phyloP scores from a whole-genome alignment of 129 eudicot genomes.

The Flaveria ramosissima region DNA sequence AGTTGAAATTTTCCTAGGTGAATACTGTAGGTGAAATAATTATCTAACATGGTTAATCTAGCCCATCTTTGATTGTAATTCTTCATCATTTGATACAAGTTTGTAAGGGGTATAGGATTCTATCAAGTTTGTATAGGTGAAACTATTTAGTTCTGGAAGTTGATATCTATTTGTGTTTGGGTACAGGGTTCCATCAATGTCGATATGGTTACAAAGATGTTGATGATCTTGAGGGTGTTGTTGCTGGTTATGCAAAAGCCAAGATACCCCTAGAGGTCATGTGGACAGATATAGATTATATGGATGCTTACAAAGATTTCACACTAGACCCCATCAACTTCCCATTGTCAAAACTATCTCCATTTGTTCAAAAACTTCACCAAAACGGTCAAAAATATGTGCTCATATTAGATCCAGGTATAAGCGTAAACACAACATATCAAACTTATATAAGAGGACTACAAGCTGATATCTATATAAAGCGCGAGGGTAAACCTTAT shows the following conservation, averaged over 20 bases:
- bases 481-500: conserved; percentile 68
- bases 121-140: too few relatives aligned
- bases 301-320: conserved; percentile 88
- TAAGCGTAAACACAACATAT: conserved; percentile 58
- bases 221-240: conserved; percentile 63
- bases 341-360: conserved; percentile 50
- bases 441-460: conserved; percentile 75
- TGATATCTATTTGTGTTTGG: neutral
- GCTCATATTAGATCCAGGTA: conserved; percentile 85
- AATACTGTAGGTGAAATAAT: neutral
- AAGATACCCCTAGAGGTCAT: conserved; percentile 80
- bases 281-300: conserved; percentile 93
- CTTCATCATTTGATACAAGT: neutral
- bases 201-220: conserved; percentile 66
- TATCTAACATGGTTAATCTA: neutral
- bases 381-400: conserved; percentile 71
- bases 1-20: too few relatives aligned
- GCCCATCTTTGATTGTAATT: neutral
- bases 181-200: conserved; percentile 90
- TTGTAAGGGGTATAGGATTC: neutral
- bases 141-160: neutral
- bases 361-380: conserved; percentile 62
- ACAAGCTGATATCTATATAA: conserved; percentile 66
- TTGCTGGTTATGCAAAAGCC: conserved; percentile 66
- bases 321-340: conserved; percentile 86